phyloP scores from a whole-genome alignment of 495 filamentous ascomycete species.

The Tuber umbilicatum region DNA sequence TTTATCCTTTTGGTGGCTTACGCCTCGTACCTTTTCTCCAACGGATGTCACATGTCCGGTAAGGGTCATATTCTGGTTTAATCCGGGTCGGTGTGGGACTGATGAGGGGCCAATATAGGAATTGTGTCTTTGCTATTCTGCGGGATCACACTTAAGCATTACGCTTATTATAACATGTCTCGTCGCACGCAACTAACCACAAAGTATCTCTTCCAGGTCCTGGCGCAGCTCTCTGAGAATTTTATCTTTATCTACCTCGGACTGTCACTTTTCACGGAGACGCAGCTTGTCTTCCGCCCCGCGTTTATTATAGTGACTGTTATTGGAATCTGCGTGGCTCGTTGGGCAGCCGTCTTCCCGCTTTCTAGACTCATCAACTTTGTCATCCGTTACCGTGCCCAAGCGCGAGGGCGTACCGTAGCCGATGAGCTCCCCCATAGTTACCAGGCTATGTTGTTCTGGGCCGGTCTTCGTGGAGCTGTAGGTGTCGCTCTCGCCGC shows the following conservation, averaged over 20 bases:
- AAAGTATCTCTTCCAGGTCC: constrained; percentile 93
- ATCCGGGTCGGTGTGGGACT: neutral
- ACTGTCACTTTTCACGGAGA: constrained; percentile 85
- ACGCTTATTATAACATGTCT: constrained; percentile 99
- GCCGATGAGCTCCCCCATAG: constrained; percentile 84
- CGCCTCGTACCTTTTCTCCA: constrained; percentile 93
- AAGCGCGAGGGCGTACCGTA: constrained; percentile 67
- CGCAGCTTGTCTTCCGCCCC: constrained; percentile 79
- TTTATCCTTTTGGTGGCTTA: constrained; percentile 90
- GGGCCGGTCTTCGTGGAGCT: constrained; percentile 91
- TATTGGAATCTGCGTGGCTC: constrained; percentile 79
- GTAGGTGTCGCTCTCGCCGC: constrained; percentile 96
- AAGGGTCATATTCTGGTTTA: constrained; percentile 36
- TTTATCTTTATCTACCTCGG: constrained; percentile 99
- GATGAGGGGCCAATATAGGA: constrained; percentile 49
- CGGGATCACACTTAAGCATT: constrained; percentile 96
- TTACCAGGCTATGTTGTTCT: constrained; percentile 97
- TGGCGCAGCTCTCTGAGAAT: constrained; percentile 93
- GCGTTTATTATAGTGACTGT: constrained; percentile 92
- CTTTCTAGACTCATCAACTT: constrained; percentile 85
- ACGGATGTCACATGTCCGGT: constrained; percentile 92
- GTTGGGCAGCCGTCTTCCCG: constrained; percentile 91
- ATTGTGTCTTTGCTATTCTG: constrained; percentile 97
- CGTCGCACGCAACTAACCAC: constrained; percentile 94
- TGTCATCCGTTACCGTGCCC: constrained; percentile 84